Percentiles rank a stretch among this genome's conserved stretches.
These are phyloP conservation scores for Dictyostelium intermedium DNA, from an alignment of 78 protist genomes.

Conservation along the genomic window DNA sequence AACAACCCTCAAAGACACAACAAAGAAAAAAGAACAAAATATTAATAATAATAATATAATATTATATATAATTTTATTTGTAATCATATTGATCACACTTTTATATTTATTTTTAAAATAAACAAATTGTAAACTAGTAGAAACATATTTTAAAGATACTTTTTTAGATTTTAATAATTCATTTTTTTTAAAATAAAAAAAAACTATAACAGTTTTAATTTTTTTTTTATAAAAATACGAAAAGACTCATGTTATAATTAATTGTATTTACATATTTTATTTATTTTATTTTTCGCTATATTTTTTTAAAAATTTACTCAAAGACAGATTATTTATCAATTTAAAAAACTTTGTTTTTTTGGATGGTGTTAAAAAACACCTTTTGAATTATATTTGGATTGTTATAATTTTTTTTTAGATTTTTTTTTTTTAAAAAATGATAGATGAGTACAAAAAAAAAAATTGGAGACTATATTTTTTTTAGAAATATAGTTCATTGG, in stretches of 20 bases:
- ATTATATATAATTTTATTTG: background rate
- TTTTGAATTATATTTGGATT: background rate
- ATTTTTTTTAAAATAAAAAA: too few relatives aligned
- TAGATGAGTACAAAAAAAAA: background rate
- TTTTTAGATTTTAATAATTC: too few relatives aligned
- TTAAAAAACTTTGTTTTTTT: background rate
- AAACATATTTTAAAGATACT: too few relatives aligned
- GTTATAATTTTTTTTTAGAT: background rate
- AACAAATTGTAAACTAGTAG: too few relatives aligned
- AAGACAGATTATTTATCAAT: background rate
- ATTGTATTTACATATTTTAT: too few relatives aligned
- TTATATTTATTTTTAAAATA: background rate
- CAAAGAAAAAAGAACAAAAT: background rate
- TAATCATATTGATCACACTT: too few relatives aligned
- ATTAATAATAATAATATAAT: background rate
- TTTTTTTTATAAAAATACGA: too few relatives aligned
- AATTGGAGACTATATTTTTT: background rate
- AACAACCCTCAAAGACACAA: background rate
- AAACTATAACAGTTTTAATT: too few relatives aligned
- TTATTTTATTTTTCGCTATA: too few relatives aligned
- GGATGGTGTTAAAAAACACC: constrained; percentile 58
- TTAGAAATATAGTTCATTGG: background rate
- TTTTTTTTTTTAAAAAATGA: background rate
- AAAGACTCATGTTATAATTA: too few relatives aligned
- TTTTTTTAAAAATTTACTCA: too few relatives aligned